These are phyloP conservation scores for Fusarium torreyae DNA, from an alignment of 2,329 filamentous ascomycete genomes.

Conservation along the genomic window DNA sequence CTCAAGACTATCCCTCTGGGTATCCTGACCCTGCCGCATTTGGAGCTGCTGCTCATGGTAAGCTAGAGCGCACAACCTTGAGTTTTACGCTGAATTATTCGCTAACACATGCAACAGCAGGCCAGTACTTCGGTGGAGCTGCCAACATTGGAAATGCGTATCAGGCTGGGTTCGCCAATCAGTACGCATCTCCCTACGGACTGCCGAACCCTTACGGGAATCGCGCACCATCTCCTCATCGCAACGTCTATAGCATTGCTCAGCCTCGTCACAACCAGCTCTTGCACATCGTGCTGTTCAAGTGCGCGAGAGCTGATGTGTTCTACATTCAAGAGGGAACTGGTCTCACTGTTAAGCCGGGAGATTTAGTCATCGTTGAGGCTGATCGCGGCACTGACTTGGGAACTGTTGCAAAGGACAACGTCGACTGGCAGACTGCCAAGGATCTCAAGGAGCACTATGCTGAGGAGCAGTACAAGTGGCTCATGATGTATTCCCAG, in stretches of 20 bases:
- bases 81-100: not conserved
- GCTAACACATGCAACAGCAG: conserved; percentile 30
- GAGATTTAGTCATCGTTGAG: conserved; percentile 97
- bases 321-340: conserved; percentile 98
- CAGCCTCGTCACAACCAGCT: conserved; percentile 77
- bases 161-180: conserved; percentile 53
- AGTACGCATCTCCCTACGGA: conserved; percentile 65
- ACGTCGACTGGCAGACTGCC: conserved; percentile 88
- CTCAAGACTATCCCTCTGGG: conserved; percentile 60
- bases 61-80: conserved; percentile 42
- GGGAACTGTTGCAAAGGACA: conserved; percentile 90
- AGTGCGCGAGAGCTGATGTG: conserved; percentile 93
- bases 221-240: conserved; percentile 73
- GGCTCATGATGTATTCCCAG: conserved; percentile 98
- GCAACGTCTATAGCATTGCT: conserved; percentile 72
- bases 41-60: conserved; percentile 59
- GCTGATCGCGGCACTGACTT: conserved; percentile 96
- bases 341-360: conserved; percentile 88
- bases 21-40: conserved; percentile 59
- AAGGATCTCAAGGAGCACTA: conserved; percentile 93
- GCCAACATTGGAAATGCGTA: conserved; percentile 47
- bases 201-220: conserved; percentile 62
- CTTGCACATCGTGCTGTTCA: conserved; percentile 94
- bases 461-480: conserved; percentile 95
- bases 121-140: conserved; percentile 49